Evolutionary conservation across 208 protist genomes (phyloP), one percentile per base, ranked within the genome.

Genomic region (Trypanosoma melophagium): DNA sequence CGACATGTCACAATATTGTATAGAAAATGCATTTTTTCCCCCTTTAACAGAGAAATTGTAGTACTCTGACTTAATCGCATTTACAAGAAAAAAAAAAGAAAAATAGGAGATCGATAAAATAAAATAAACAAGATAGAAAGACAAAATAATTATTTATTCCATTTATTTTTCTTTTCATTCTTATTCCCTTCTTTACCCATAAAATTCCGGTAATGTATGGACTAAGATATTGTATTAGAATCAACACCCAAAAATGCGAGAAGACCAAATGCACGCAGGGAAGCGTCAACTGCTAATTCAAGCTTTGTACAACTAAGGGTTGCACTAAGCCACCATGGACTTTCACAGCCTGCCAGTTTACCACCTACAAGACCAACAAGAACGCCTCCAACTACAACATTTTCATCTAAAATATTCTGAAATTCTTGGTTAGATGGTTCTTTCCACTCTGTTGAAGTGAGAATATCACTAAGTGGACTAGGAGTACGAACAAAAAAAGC

Each of bases 201-300:
- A 38, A 13, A 3, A 21, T 19, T 24, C 17, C 42, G 13, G 22
- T 21, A 1, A 19, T 12, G 47, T 40, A 35, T 35, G 28, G 28
- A 35, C 28, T 35, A n/a, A 62, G 59, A n/a, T 13, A 45, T 52
- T 1, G 49, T 60, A 40, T 62, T 53, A 59, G 68, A 66, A 21
- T 76, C 66, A n/a, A 83, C 73, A 60, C 69, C 82, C 5, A 86
- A 81, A 77, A 84, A 93, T 17, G 78, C 62, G 76, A 96, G 81
- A 56, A 94, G 74, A 13, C 81, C 88, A 63, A 92, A 94, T 14
- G 80, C 71, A 38, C 89, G 85, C 42, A 96, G 73, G 19, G 88
- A 92, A 25, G 60, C 82, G 54, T 94, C 91, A 21, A 96, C 77
- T 1, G 89, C 85, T 10, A 96, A 53, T 69, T 96, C 91, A 40